These are phyloP conservation scores for Fraxinus angustifolia DNA, from an alignment of 305 asterid genomes.

Conservation along the genomic window DNA sequence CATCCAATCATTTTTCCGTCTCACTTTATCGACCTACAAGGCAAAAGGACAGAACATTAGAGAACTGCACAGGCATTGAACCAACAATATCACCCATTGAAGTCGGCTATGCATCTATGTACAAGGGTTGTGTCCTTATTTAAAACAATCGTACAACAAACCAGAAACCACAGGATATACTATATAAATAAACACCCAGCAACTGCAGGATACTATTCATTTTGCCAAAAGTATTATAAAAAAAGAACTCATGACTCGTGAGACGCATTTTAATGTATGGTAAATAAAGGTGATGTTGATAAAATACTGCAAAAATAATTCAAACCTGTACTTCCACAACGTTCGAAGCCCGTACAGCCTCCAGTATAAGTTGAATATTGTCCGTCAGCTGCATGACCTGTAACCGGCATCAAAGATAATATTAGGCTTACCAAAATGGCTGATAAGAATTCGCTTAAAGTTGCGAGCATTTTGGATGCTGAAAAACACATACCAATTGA, in stretches of 20 bases:
- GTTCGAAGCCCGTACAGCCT: conserved; percentile 47
- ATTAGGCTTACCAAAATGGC: background rate
- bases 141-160: background rate
- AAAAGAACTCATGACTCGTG: background rate
- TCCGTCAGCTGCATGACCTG: conserved; percentile 59
- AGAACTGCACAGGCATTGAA: background rate
- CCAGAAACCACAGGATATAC: background rate
- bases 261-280: background rate
- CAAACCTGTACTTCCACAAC: conserved; percentile 63
- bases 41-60: background rate
- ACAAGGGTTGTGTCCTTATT: background rate
- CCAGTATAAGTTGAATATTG: conserved; percentile 49
- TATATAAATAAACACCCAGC: background rate
- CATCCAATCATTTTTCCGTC: conserved; percentile 57
- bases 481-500: background rate
- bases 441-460: background rate
- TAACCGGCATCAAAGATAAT: conserved; percentile 1
- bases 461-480: background rate
- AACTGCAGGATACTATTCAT: background rate
- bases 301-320: background rate
- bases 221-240: background rate
- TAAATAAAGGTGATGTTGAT: background rate
- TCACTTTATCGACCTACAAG: conserved; percentile 57
- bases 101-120: background rate
- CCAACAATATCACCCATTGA: background rate